Percentiles rank a stretch among this genome's conserved stretches.
These are phyloP conservation scores for Eudorina sp. DNA, from an alignment of 139 green algal genomes.

Conservation along the genomic window DNA sequence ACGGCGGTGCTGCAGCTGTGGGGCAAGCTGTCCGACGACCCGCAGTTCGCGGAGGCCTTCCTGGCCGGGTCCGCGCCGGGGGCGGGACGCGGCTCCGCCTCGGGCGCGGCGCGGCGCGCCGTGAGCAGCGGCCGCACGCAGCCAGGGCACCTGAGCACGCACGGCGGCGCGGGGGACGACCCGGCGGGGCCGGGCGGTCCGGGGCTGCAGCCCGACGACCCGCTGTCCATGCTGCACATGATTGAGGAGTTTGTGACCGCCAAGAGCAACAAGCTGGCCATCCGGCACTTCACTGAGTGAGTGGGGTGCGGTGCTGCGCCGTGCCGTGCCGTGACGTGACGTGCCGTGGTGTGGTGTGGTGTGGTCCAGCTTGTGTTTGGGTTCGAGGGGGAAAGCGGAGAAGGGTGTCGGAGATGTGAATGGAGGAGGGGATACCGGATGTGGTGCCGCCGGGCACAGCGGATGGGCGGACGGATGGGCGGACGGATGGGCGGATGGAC, in stretches of 20 bases:
- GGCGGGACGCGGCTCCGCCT: not conserved
- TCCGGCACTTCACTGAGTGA: constrained; percentile 42
- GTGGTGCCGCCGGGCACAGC: too few relatives aligned
- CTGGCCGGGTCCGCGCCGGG: not conserved
- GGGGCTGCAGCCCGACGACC: constrained; percentile 9
- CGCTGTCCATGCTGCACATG: constrained; percentile 52
- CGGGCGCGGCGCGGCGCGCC: not conserved
- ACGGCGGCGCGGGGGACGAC: not conserved
- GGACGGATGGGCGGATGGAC: too few relatives aligned
- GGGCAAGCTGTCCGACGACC: constrained; percentile 49
- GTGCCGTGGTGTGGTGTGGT: too few relatives aligned
- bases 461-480: too few relatives aligned
- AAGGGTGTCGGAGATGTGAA: too few relatives aligned
- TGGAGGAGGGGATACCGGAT: too few relatives aligned
- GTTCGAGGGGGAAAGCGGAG: too few relatives aligned
- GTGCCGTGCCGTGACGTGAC: too few relatives aligned
- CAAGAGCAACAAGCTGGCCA: constrained; percentile 42
- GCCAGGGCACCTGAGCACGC: not conserved
- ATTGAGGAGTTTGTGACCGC: constrained; percentile 46
- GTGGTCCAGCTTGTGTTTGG: too few relatives aligned
- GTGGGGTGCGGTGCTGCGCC: too few relatives aligned
- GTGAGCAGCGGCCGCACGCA: not conserved
- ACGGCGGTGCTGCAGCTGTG: constrained; percentile 63
- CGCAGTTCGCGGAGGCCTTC: constrained; percentile 20
- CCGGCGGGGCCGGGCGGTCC: too few relatives aligned